A percentile compares a stretch with the other conserved stretches of the same genome.
These are phyloP conservation scores for Nelumbo lutea DNA, from an alignment of 164 flowering plant species.

Conservation along the genomic window DNA sequence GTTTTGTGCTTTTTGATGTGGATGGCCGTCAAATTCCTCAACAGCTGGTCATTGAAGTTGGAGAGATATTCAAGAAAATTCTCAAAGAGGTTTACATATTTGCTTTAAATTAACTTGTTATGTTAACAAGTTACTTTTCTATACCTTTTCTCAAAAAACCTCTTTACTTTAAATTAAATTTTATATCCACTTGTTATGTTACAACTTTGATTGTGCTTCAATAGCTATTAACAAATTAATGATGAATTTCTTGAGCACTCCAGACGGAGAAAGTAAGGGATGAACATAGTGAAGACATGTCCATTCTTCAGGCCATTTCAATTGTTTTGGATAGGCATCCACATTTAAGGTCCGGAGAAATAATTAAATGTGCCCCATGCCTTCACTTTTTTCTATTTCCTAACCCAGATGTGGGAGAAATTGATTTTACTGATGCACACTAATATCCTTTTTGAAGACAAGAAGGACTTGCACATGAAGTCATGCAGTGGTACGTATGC, in stretches of 20 bases:
- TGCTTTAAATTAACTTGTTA: not conserved
- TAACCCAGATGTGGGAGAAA: not conserved
- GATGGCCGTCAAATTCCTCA: constrained; percentile 75
- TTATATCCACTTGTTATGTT: not conserved
- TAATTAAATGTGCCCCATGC: not conserved
- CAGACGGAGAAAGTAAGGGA: constrained; percentile 86
- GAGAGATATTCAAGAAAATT: constrained; percentile 60
- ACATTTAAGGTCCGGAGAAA: constrained; percentile 50
- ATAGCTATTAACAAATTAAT: not conserved
- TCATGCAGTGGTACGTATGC: constrained; percentile 84
- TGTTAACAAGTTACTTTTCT: not conserved
- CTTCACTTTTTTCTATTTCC: not conserved
- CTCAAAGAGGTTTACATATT: constrained; percentile 52
- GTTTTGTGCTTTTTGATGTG: constrained; percentile 63
- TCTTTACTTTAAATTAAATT: not conserved
- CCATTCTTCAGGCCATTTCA: constrained; percentile 66
- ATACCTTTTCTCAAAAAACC: not conserved
- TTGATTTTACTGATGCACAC: not conserved
- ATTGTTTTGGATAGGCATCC: constrained; percentile 69
- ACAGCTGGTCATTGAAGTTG: constrained; percentile 65
- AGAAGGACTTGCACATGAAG: constrained; percentile 74
- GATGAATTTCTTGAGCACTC: constrained; percentile 8
- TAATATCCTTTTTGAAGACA: constrained; percentile 36
- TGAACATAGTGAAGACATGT: constrained; percentile 64
- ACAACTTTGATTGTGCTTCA: not conserved